phyloP scores from a whole-genome alignment of 108 stramenopile genomes.

The Nitzschia inconspicua region DNA sequence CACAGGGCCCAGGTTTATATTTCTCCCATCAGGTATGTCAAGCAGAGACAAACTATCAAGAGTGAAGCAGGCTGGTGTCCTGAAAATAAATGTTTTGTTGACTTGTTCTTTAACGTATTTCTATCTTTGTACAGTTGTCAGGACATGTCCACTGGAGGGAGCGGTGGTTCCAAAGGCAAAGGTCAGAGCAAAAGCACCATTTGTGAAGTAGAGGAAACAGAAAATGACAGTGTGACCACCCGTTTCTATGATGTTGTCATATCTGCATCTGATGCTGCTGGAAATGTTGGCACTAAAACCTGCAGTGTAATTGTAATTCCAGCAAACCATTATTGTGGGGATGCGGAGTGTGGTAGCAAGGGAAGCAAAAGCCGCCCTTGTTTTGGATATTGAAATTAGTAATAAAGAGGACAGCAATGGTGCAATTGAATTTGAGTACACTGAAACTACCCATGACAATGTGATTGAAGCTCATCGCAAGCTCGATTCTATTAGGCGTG shows the following conservation, averaged over 20 bases:
- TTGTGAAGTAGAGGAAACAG: not conserved
- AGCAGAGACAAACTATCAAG: not conserved
- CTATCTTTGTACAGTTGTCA: not conserved
- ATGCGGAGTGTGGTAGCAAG: no score
- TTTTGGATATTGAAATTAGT: no score
- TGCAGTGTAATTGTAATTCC: conserved; percentile 25
- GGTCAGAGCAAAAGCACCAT: not conserved
- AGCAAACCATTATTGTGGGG: no score
- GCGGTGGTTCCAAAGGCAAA: not conserved
- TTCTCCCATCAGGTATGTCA: not conserved
- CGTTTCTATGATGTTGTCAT: conserved; percentile 17
- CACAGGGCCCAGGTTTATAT: not conserved
- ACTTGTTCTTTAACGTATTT: no score
- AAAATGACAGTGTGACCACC: not conserved
- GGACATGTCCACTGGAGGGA: not conserved
- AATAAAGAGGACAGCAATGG: no score
- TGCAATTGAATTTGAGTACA: no score
- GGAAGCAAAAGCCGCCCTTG: no score
- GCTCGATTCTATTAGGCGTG: no score
- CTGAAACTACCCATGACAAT: no score
- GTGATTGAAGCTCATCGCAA: no score
- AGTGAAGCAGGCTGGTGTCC: no score
- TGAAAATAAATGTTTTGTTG: no score
- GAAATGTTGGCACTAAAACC: conserved; percentile 8
- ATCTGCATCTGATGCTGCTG: conserved; percentile 11